Evolutionary conservation across 306 rosid species (phyloP).

Genomic region (Medicago lupulina): DNA sequence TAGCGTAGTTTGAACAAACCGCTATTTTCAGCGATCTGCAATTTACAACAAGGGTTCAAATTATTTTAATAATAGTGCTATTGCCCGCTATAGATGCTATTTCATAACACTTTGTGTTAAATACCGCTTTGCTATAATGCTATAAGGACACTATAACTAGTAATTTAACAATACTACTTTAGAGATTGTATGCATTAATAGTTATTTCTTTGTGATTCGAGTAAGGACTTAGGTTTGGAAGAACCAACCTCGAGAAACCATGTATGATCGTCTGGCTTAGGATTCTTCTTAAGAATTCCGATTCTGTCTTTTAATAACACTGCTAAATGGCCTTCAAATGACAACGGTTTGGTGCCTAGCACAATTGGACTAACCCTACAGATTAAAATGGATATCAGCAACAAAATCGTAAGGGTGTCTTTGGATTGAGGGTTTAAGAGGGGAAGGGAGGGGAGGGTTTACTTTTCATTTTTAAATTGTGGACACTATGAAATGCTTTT

Average conservation of each 20-base stretch:
- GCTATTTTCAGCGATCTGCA: neutral
- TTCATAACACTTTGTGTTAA: neutral
- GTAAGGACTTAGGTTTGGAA: slow-evolving; percentile 12
- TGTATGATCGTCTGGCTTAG: slow-evolving; percentile 61
- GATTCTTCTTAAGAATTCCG: slow-evolving; percentile 62
- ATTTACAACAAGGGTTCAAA: too few species aligned
- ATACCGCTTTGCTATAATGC: neutral
- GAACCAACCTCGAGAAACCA: slow-evolving; percentile 92
- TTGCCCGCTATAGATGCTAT: neutral
- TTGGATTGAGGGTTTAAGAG: too few species aligned
- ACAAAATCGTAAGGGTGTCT: neutral
- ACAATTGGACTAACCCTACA: slow-evolving; percentile 72
- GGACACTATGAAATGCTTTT: too few species aligned
- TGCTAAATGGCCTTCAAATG: slow-evolving; percentile 73
- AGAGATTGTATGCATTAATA: neutral
- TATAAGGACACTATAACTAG: neutral
- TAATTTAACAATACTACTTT: neutral
- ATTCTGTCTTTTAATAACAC: slow-evolving; percentile 64
- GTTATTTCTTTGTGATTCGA: neutral
- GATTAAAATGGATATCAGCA: slow-evolving; percentile 47
- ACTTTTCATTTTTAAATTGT: too few species aligned
- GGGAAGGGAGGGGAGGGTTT: too few species aligned
- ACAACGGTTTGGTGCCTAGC: slow-evolving; percentile 68
- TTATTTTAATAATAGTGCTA: neutral
- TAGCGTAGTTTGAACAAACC: neutral